Base-by-base conservation (phyloP, 1,284 basidiomycete species). In the Leccinum griseonigrum region DNA sequence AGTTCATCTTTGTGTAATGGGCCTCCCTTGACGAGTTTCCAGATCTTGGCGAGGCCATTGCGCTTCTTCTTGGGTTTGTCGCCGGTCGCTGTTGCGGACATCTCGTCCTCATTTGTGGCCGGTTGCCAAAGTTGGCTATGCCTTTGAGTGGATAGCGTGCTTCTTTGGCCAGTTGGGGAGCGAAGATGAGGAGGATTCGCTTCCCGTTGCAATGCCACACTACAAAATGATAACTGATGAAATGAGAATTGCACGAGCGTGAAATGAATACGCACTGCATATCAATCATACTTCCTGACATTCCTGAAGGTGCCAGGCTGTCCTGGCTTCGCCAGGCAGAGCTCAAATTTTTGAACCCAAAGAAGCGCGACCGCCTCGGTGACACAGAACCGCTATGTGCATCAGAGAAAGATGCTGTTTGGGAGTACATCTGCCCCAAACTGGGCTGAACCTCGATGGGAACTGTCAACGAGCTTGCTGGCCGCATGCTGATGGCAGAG, bases 221-320 rank as follows among this genome's bases (percentile, higher is more conserved):
- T 92, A 65, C 6, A 31, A 54, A 61, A 52, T 54, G 14, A 56
- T 61, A 59, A 57, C 40, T 57, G 62, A 66, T 63, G 54, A 67
- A 57, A 58, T 63, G 59, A 57, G 16, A 8, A 22, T 13, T 52
- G 11, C 53, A 54, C 51, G 53, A 48, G 36, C 16, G 50, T 54
- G 62, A 63, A 58, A 38, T 36, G 56, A 53, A 58, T 26, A 88
- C 92, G 71, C 77, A 95, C 93, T 95, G 94, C 94, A 95, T 95
- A 73, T 95, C 91, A 71, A 95, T 81, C 92, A 95, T 94, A 71
- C 94, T 92, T 60, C 88, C 88, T 3, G 87, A 87, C 71, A 88
- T 85, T 6, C 92, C 93, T 32, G 90, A 91, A 16, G 83, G 81
- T 2, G 90, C 88, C 53, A 93, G 76, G 70, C 91, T 92, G 61